phyloP scores from a whole-genome alignment of 2,329 filamentous ascomycete genomes.

The Microdochium bolleyi region DNA sequence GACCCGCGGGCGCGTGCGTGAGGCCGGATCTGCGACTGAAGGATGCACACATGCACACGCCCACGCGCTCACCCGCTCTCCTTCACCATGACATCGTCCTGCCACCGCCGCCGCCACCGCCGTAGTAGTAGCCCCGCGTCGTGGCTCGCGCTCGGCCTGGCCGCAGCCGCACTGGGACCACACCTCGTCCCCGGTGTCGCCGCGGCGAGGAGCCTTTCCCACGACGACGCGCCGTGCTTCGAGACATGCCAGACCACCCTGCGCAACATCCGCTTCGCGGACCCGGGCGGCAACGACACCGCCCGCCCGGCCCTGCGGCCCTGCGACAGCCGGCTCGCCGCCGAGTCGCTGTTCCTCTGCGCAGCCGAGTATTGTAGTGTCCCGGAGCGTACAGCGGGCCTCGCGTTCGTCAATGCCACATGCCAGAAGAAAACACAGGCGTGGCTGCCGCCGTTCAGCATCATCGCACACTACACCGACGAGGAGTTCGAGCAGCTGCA shows the following conservation, averaged over 20 bases:
- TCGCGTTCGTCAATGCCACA: slow-evolving; percentile 23
- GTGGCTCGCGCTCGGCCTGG: no score
- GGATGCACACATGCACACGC: no score
- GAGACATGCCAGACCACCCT: slow-evolving; percentile 22
- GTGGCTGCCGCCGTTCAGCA: slow-evolving; percentile 23
- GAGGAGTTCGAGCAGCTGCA: slow-evolving; percentile 21
- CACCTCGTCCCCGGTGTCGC: not conserved
- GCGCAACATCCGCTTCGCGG: slow-evolving; percentile 19
- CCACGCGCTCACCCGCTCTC: no score
- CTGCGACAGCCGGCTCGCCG: slow-evolving; percentile 19
- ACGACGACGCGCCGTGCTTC: slow-evolving; percentile 15
- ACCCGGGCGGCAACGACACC: slow-evolving; percentile 9
- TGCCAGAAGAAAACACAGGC: slow-evolving; percentile 16
- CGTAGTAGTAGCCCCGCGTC: no score
- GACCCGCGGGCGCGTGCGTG: no score
- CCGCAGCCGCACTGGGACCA: not conserved
- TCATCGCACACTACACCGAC: slow-evolving; percentile 23
- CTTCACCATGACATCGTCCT: no score
- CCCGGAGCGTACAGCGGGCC: slow-evolving; percentile 11
- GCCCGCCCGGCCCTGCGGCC: slow-evolving; percentile 9
- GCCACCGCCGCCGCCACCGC: no score
- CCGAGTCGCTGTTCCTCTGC: slow-evolving; percentile 28
- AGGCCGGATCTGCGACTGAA: no score
- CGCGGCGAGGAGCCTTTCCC: not conserved
- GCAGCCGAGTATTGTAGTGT: slow-evolving; percentile 23